Evolutionary conservation across 495 filamentous ascomycete species (phyloP).

Genomic region (Lophiostoma macrostomum): DNA sequence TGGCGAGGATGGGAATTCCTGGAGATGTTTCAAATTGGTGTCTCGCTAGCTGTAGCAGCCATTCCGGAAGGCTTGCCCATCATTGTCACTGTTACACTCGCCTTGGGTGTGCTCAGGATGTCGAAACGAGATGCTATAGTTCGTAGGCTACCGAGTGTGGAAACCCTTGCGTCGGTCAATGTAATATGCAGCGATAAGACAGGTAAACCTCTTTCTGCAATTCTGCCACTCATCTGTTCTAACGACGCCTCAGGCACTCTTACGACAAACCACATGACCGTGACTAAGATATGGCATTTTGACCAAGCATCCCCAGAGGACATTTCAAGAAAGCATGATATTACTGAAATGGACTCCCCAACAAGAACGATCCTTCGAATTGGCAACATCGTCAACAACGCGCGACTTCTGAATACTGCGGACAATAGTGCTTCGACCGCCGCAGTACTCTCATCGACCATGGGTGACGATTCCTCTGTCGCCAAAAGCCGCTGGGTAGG

Average conservation of each 20-base stretch:
- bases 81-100: conserved; percentile 95
- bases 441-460: conserved; percentile 73
- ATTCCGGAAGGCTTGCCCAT: conserved; percentile 97
- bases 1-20: conserved; percentile 84
- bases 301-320: conserved; percentile 68
- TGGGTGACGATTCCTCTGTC: conserved; percentile 56
- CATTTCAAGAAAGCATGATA: conserved; percentile 66
- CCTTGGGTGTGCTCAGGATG: conserved; percentile 93
- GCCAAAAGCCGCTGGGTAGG: conserved; percentile 88
- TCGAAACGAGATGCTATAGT: conserved; percentile 91
- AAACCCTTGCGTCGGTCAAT: conserved; percentile 96
- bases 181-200: conserved; percentile 99
- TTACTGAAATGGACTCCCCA: conserved; percentile 63
- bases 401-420: conserved; percentile 63
- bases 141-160: conserved; percentile 89
- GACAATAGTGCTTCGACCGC: conserved; percentile 64
- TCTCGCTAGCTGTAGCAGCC: conserved; percentile 92
- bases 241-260: conserved; percentile 62
- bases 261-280: conserved; percentile 97
- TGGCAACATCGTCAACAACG: conserved; percentile 96
- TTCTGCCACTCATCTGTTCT: background rate
- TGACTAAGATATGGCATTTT: conserved; percentile 94
- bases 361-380: conserved; percentile 77
- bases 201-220: conserved; percentile 42
- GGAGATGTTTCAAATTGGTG: conserved; percentile 96